Percentiles rank a stretch among this genome's conserved stretches.
These are phyloP conservation scores for Colletotrichum liriopes DNA, from an alignment of 2,329 filamentous ascomycete species.

Conservation along the genomic window DNA sequence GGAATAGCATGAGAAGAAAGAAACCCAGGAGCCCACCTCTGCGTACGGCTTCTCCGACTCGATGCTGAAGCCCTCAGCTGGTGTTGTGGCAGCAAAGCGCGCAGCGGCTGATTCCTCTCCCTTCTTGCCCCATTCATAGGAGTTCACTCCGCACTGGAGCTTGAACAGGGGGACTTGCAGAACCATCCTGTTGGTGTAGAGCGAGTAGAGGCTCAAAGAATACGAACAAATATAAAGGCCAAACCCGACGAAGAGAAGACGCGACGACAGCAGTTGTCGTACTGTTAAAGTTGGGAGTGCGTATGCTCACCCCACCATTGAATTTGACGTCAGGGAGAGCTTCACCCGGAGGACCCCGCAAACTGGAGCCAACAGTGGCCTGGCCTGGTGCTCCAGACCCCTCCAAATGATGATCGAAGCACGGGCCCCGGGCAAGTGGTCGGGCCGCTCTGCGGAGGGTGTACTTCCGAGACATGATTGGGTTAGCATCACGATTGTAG, in stretches of 20 bases:
- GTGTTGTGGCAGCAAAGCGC: slow-evolving; percentile 89
- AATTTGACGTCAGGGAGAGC: slow-evolving; percentile 42
- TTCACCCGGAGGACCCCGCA: slow-evolving; percentile 38
- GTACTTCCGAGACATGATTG: slow-evolving; percentile 1
- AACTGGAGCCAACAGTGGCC: slow-evolving; percentile 12
- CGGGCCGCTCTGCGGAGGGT: slow-evolving; percentile 30
- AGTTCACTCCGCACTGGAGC: slow-evolving; percentile 94
- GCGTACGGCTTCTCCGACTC: slow-evolving; percentile 93
- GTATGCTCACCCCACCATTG: slow-evolving; percentile 37
- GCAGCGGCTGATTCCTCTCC: slow-evolving; percentile 90
- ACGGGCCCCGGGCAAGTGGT: slow-evolving; percentile 37
- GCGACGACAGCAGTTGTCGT: slow-evolving; percentile 13
- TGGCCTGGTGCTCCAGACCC: slow-evolving; percentile 5
- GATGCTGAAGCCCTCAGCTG: slow-evolving; percentile 81
- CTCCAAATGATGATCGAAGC: slow-evolving; percentile 26
- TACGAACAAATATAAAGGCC: neutral
- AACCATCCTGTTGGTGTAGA: slow-evolving; percentile 27
- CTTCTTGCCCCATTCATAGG: slow-evolving; percentile 99
- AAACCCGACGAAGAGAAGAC: neutral
- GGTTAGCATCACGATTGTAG: neutral
- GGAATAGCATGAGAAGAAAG: neutral
- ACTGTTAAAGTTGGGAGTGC: slow-evolving; percentile 22
- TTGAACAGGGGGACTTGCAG: slow-evolving; percentile 88
- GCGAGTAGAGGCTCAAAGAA: neutral
- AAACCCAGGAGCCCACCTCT: slow-evolving; percentile 73